Base-by-base conservation (phyloP, 2,329 filamentous ascomycete species). In the Chaetomium olivaceum region DNA sequence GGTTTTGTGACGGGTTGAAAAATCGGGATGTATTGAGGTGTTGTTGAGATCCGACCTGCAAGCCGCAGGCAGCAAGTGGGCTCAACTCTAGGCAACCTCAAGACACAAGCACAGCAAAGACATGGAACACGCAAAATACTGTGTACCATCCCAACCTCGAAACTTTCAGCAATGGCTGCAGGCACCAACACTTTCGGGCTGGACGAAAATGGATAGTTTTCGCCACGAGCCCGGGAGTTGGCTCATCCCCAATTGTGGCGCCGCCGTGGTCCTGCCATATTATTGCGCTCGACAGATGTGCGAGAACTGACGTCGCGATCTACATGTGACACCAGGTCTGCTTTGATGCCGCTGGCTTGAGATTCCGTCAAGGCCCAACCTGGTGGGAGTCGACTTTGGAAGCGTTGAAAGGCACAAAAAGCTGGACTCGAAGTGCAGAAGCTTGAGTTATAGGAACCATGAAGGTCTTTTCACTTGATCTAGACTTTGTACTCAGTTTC, bases 31-130 rank as follows among this genome's bases (percentile, higher is more conserved):
- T 14, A 14, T 21, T 29, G 8, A 29, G 3, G 21, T 14, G 23
- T 21, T 29, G 8, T 59, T 39, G 51, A 43, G 25, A 23, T 52
- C 27, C n/a, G 48, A 56, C 23, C 25, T 50, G 36, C 19, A 56
- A 16, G 16, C 4, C 8, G 36, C 12, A 62, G 59, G 59, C 54
- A 65, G 63, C 54, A 62, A 19, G 52, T 14, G 33, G 14, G n/a
- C 33, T 39, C 57, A 14, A 43, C 46, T 29, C 23, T 36, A 63
- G 48, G 55, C 62, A 63, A 36, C 62, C 43, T 39, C 19, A 9
- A 31, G 3, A 21, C 54, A 39, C 21, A 25, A 31, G 27, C 6
- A 25, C n/a, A 31, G 11, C 31, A n/a, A 23, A 23, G 46, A 48
- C 39, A 23, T 19, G 7, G 19, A 48, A 48, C 46, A 23, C 8